Evolutionary conservation across 352 stramenopile genomes (phyloP), one percentile per base, ranked within the genome.

Genomic region (Globisporangium cystogenes): DNA sequence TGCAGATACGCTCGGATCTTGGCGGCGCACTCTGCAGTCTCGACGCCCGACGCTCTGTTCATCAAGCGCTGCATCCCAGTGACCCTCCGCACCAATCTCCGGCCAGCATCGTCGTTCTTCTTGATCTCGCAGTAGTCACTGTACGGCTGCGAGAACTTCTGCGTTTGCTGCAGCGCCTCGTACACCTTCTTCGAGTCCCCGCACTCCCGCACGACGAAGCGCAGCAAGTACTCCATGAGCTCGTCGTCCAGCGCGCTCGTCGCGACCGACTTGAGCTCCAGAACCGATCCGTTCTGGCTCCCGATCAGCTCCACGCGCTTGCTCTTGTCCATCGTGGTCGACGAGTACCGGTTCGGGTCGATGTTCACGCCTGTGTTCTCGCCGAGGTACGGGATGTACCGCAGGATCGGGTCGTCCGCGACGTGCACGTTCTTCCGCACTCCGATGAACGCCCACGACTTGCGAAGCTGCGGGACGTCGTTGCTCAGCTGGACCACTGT

Each of bases 371-470:
- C 61, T 5, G 66, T 60, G 23, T 76, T 66, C 18, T 97, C 87
- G 18, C 88, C 88, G 57, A 97, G 78, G 60, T 96, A 96, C 3
- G 90, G 90, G 10, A 96, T 73, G 52, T 94, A 92, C 14, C 82
- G 74, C 48, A 98, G 64, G 33, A 93, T 74, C 5, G 78, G 70
- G 49, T 96, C 82, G 62, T 96, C 87, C 14, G 92, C 82, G 1
- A 87, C 76, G 40, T 73, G 76, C 31, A 82, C 66, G 45, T 87
- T 90, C 23, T 78, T 90, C 26, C 76, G 76, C 12, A 96, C 62
- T 7, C 77, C 74, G 43, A 89, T 76, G 62, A 77, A 85, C n/a
- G 79, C 67, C 47, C 78, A 85, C 7, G 76, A 77, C 18, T 66
- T 74, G 35, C 74, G 61, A 52, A 87, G 57, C 3, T 64, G 49